Evolutionary conservation across 2,329 filamentous ascomycete genomes (phyloP).

Genomic region (Aspergillus ibericus): DNA sequence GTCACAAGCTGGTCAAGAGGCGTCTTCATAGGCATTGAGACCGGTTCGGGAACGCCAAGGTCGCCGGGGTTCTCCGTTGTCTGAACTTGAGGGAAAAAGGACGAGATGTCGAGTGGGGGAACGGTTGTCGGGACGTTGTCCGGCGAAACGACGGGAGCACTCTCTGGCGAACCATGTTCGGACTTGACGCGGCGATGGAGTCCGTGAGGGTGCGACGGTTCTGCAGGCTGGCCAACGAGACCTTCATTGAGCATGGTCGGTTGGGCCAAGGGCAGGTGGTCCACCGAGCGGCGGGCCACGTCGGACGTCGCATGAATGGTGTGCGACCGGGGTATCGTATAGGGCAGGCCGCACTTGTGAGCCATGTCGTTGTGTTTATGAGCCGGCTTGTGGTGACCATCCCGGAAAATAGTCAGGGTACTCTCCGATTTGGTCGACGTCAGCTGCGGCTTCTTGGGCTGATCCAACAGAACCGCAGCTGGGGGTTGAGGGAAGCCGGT

Average conservation of each 20-base stretch:
- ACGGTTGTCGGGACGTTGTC: conserved; percentile 26
- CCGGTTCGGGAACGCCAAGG: conserved; percentile 22
- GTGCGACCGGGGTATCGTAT: conserved; percentile 59
- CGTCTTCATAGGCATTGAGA: conserved; percentile 30
- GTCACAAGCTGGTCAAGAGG: conserved; percentile 36
- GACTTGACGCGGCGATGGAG: conserved; percentile 43
- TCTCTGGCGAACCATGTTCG: conserved; percentile 49
- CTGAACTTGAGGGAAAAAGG: conserved; percentile 30
- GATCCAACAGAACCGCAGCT: conserved; percentile 45
- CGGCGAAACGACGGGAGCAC: conserved; percentile 29
- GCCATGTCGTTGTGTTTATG: conserved; percentile 65
- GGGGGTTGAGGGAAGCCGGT: conserved; percentile 44
- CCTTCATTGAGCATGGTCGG: conserved; percentile 33
- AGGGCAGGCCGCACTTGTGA: conserved; percentile 62
- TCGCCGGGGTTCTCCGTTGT: conserved; percentile 25
- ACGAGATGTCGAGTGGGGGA: conserved; percentile 33
- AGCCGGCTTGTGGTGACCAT: conserved; percentile 65
- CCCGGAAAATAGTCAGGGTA: conserved; percentile 61
- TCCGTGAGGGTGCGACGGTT: conserved; percentile 30
- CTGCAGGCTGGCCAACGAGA: conserved; percentile 26
- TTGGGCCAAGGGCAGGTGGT: conserved; percentile 50
- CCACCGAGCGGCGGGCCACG: conserved; percentile 52
- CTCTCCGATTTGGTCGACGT: conserved; percentile 60
- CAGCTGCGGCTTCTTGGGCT: conserved; percentile 55
- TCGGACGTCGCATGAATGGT: conserved; percentile 50